Conservation (phyloP, 257 asterid species). For the Nicotiana otophora region DNA sequence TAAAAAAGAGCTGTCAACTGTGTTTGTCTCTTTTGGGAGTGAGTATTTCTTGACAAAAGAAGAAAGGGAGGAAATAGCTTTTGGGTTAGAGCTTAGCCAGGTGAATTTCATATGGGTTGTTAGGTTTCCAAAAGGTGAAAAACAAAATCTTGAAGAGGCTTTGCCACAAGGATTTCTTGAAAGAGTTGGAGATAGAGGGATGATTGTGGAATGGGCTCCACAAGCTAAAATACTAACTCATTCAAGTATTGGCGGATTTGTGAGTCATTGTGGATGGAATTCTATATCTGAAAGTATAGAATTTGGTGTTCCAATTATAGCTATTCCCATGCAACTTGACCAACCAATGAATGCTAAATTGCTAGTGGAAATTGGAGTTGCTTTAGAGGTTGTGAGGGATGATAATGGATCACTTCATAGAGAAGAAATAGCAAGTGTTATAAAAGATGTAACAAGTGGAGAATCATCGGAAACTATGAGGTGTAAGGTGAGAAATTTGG, state of each 20-base stretch:
- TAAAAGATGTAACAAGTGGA: slow-evolving; percentile 30
- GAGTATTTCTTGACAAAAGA: slow-evolving; percentile 29
- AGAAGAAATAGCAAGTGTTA: slow-evolving; percentile 22
- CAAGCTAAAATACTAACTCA: slow-evolving; percentile 33
- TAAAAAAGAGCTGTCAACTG: slow-evolving; percentile 23
- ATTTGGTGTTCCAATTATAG: slow-evolving; percentile 38
- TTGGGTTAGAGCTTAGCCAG: slow-evolving; percentile 28
- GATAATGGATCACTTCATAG: slow-evolving; percentile 11
- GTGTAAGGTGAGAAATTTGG: slow-evolving; percentile 15
- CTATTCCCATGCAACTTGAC: slow-evolving; percentile 45
- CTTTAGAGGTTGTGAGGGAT: slow-evolving; percentile 34
- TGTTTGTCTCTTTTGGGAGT: slow-evolving; percentile 39
- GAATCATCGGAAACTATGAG: slow-evolving; percentile 21
- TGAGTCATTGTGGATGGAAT: slow-evolving; percentile 49
- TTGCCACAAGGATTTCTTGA: slow-evolving; percentile 30
- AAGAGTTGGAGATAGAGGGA: slow-evolving; percentile 29
- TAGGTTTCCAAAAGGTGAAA: slow-evolving; percentile 33
- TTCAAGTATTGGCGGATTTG: slow-evolving; percentile 31
- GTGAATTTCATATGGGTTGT: slow-evolving; percentile 48
- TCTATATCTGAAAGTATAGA: slow-evolving; percentile 35
- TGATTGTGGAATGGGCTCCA: slow-evolving; percentile 41
- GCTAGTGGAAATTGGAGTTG: slow-evolving; percentile 38
- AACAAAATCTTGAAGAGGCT: slow-evolving; percentile 8
- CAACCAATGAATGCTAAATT: slow-evolving; percentile 44
- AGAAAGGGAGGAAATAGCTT: slow-evolving; percentile 29